phyloP scores from a whole-genome alignment of 2,329 filamentous ascomycete species.

The Orbilia ellipsospora region DNA sequence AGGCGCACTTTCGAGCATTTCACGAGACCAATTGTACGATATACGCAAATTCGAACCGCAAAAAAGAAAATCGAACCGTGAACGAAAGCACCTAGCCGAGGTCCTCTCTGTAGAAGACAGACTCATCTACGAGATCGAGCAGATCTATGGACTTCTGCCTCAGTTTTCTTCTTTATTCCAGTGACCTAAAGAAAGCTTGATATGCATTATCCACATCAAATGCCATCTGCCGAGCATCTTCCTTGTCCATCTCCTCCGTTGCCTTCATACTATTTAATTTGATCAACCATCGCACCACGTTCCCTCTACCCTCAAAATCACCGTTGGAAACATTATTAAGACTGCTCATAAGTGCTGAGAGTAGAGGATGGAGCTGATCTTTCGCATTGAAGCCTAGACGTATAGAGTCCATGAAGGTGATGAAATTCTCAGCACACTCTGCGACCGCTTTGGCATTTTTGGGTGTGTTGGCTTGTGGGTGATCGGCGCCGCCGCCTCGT shows the following conservation, averaged over 20 bases:
- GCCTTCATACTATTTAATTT: slow-evolving; percentile 97
- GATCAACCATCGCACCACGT: slow-evolving; percentile 99
- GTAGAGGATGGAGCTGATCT: slow-evolving; percentile 91
- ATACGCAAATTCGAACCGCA: slow-evolving; percentile 25
- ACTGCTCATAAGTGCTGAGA: slow-evolving; percentile 95
- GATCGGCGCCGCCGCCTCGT: slow-evolving; percentile 63
- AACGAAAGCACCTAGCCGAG: slow-evolving; percentile 2
- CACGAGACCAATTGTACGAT: slow-evolving; percentile 29
- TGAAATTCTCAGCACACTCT: slow-evolving; percentile 97
- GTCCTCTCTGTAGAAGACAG: slow-evolving; percentile 14
- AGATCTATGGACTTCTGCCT: background rate
- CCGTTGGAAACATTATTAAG: slow-evolving; percentile 96
- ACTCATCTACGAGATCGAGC: slow-evolving; percentile 6
- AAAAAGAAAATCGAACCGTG: slow-evolving; percentile 20
- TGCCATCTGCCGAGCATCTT: slow-evolving; percentile 70
- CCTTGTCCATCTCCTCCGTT: slow-evolving; percentile 86
- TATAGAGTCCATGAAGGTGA: slow-evolving; percentile 94
- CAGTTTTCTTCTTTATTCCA: slow-evolving; percentile 27
- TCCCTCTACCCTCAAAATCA: slow-evolving; percentile 87
- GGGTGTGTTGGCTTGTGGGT: slow-evolving; percentile 64
- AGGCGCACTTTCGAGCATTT: slow-evolving; percentile 15
- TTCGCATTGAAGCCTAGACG: slow-evolving; percentile 93
- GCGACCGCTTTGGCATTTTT: slow-evolving; percentile 58
- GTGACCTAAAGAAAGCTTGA: slow-evolving; percentile 57
- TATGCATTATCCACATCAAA: slow-evolving; percentile 60